phyloP scores from a whole-genome alignment of 306 rosid genomes.

The Citrullus amarus region DNA sequence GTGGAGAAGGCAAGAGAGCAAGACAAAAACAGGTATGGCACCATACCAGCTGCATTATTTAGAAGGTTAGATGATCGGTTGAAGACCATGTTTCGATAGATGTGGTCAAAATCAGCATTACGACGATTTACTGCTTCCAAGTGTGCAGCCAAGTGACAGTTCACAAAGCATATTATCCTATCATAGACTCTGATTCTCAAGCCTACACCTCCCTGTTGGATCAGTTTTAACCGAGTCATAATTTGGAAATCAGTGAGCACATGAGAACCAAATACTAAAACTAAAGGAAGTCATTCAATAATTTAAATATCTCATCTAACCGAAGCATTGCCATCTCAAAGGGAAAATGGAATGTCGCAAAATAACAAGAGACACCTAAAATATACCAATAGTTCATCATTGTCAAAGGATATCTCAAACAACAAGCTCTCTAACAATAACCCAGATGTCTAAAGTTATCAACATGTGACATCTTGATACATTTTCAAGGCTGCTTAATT shows the following conservation, averaged over 20 bases:
- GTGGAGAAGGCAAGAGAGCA: conserved; percentile 88
- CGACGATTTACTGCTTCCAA: conserved; percentile 95
- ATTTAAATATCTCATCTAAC: background rate
- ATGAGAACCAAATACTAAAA: background rate
- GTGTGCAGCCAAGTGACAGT: conserved; percentile 99
- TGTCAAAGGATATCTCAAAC: background rate
- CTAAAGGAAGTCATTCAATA: background rate
- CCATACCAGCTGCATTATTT: conserved; percentile 85
- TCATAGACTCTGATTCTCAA: conserved; percentile 94
- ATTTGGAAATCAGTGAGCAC: conserved; percentile 10
- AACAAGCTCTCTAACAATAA: background rate
- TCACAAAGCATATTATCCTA: conserved; percentile 96
- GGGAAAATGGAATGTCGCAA: background rate
- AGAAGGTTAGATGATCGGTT: conserved; percentile 72
- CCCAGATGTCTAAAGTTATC: background rate
- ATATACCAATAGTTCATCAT: background rate
- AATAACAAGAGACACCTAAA: background rate
- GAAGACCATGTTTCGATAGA: conserved; percentile 84
- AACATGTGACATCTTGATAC: background rate
- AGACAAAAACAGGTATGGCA: conserved; percentile 71
- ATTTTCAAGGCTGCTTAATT: background rate
- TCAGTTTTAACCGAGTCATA: conserved; percentile 20
- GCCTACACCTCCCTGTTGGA: conserved; percentile 93
- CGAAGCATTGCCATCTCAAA: background rate
- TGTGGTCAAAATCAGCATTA: conserved; percentile 96